Evolutionary conservation across 2,329 filamentous ascomycete genomes (phyloP).

Genomic region (Coniella lustricola): DNA sequence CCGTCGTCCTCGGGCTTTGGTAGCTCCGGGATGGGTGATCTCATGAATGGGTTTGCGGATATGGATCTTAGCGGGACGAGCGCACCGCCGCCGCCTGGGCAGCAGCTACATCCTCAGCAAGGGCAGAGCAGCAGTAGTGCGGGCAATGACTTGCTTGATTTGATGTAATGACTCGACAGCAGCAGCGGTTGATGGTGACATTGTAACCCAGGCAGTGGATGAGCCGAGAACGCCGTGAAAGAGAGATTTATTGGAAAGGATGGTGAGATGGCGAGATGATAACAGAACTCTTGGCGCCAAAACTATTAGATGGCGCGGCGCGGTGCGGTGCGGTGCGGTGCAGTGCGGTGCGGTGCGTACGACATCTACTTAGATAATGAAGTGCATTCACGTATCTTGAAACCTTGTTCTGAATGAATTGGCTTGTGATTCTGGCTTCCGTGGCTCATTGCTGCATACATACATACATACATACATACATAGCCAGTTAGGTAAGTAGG

Average conservation of each 20-base stretch:
- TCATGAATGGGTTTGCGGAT: conserved; percentile 82
- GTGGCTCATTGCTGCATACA: too few relatives aligned
- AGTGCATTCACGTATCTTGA: not conserved
- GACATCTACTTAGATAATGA: not conserved
- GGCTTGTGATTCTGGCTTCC: too few relatives aligned
- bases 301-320: too few relatives aligned
- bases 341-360: not conserved
- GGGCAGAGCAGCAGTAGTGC: conserved; percentile 30
- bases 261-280: too few relatives aligned
- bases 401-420: too few relatives aligned
- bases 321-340: too few relatives aligned
- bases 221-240: not conserved
- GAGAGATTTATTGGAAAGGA: not conserved
- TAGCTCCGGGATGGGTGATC: conserved; percentile 74
- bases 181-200: not conserved
- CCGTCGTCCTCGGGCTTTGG: conserved; percentile 18
- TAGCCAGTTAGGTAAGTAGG: too few relatives aligned
- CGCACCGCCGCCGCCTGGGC: conserved; percentile 57
- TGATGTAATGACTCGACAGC: conserved; percentile 36
- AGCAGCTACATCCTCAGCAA: conserved; percentile 42
- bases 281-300: too few relatives aligned
- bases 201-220: too few relatives aligned
- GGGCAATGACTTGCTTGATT: conserved; percentile 53
- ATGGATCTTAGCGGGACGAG: conserved; percentile 64
- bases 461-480: too few relatives aligned